Conservation (phyloP, 345 rosid genomes). For the Salix udensis region DNA sequence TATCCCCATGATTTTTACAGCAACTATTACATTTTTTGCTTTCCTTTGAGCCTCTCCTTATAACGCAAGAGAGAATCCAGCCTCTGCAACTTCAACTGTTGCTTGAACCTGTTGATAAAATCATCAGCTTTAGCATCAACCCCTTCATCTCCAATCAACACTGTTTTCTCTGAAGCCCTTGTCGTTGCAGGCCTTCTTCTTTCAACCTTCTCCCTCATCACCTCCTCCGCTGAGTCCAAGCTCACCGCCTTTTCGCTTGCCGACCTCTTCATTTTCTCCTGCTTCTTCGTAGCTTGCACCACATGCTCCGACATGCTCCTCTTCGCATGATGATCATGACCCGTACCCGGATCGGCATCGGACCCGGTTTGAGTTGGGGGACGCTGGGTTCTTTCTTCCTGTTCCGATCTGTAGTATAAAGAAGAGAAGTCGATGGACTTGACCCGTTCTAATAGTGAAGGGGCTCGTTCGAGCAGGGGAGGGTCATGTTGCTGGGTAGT, state of each 20-base stretch:
- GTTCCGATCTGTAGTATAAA: constrained; percentile 13
- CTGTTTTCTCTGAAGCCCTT: constrained; percentile 13
- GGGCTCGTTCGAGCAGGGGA: constrained; percentile 36
- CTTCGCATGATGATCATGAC: constrained; percentile 14
- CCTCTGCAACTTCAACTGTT: constrained; percentile 48
- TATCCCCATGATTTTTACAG: constrained; percentile 38
- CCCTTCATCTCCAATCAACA: constrained; percentile 20
- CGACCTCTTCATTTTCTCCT: constrained; percentile 57
- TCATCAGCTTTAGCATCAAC: constrained; percentile 55
- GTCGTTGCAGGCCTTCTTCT: constrained; percentile 15
- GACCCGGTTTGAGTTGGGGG: neutral
- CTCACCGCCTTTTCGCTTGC: constrained; percentile 48
- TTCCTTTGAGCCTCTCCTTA: constrained; percentile 31
- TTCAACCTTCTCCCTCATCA: constrained; percentile 16
- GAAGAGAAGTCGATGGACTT: constrained; percentile 47
- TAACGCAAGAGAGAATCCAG: constrained; percentile 40
- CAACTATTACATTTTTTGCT: constrained; percentile 27
- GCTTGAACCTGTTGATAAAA: constrained; percentile 48
- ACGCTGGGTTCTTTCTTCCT: neutral
- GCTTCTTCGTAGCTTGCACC: constrained; percentile 7
- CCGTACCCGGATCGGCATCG: constrained; percentile 5
- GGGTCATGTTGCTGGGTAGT: neutral
- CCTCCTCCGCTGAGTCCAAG: constrained; percentile 15
- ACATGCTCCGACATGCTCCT: constrained; percentile 48
- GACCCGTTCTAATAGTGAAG: constrained; percentile 58